Percentiles rank a stretch among this genome's conserved stretches.
Conservation (phyloP, 495 filamentous ascomycete species). For the Eremomyces bilateralis region DNA sequence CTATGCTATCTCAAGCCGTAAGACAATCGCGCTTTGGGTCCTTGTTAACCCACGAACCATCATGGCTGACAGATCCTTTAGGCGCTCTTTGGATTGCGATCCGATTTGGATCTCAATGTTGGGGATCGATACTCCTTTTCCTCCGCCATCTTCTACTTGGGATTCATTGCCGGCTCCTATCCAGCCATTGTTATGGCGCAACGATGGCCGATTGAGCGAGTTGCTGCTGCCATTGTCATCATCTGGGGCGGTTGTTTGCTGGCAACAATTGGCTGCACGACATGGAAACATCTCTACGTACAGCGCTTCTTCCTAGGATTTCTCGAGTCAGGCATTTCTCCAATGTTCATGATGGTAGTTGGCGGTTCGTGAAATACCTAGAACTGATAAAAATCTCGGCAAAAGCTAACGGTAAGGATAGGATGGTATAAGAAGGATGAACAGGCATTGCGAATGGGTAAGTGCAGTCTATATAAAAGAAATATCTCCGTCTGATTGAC, state of each 20-base stretch:
- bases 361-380: too few relatives aligned
- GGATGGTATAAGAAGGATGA: slow-evolving; percentile 25
- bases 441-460: slow-evolving; percentile 26
- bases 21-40: too few relatives aligned
- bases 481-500: too few relatives aligned
- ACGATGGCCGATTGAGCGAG: slow-evolving; percentile 24
- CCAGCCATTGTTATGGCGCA: slow-evolving; percentile 24
- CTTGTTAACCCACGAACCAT: not conserved
- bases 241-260: slow-evolving; percentile 22
- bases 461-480: too few relatives aligned
- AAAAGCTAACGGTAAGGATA: too few relatives aligned
- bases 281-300: slow-evolving; percentile 19
- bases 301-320: slow-evolving; percentile 29
- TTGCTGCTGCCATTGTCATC: slow-evolving; percentile 16
- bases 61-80: not conserved
- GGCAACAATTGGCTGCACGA: slow-evolving; percentile 19
- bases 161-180: slow-evolving; percentile 26
- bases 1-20: slow-evolving; percentile 21
- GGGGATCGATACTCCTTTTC: slow-evolving; percentile 22
- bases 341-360: slow-evolving; percentile 27
- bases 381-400: too few relatives aligned
- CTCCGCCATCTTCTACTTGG: slow-evolving; percentile 26
- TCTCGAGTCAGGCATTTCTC: slow-evolving; percentile 22
- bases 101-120: slow-evolving; percentile 16
- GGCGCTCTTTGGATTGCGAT: slow-evolving; percentile 19